Base-by-base conservation (phyloP, 768 basidiomycete species). In the Hygrophorus pudorinus region DNA sequence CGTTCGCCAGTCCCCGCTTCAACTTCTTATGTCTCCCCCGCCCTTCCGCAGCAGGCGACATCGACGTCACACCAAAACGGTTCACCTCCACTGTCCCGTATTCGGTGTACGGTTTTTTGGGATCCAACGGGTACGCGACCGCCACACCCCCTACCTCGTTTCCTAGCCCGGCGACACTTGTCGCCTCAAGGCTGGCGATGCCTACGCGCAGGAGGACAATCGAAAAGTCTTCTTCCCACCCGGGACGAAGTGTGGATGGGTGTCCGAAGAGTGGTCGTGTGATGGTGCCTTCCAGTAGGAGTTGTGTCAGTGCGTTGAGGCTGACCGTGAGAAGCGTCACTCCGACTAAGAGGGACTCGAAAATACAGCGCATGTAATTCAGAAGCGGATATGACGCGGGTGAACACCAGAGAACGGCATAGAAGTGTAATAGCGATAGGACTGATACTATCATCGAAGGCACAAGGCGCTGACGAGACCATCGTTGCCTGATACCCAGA, bases 161-260 rank as follows among this genome's bases (percentile, higher is more conserved):
- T 1, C 79, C 78, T 56, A 83, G 71, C 2, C 85, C 85, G 17
- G 76, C 69, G 8, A 82, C 66, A 37, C 76, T 78, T 0, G 84
- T 85, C 0, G 81, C 79, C 56, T 88, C 85, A 39, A 88, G 65
- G 49, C 80, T 82, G 3, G 82, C 83, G 1, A 81, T 81, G 14
- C 83, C 83, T 14, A 85, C 65, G 16, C 85, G 75, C 34, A 87
- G 66, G 31, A 88, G 66, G 2, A 80, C 73, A 16, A 85, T 71
- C 5, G 77, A 74, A 59, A 82, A 86, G 55, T 85, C 83, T 57
- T 86, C 84, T 31, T 86, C 81, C 56, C 68, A 70, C 31, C 33
- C 38, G 16, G 40, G 38, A 12, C 34, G n/a, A 29, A 41, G 66
- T 47, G 29, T 38, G 14, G 70, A 50, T 7, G 66, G 68, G 35